Conservation (phyloP, 129 eudicot species). For the Centaurea solstitialis region DNA sequence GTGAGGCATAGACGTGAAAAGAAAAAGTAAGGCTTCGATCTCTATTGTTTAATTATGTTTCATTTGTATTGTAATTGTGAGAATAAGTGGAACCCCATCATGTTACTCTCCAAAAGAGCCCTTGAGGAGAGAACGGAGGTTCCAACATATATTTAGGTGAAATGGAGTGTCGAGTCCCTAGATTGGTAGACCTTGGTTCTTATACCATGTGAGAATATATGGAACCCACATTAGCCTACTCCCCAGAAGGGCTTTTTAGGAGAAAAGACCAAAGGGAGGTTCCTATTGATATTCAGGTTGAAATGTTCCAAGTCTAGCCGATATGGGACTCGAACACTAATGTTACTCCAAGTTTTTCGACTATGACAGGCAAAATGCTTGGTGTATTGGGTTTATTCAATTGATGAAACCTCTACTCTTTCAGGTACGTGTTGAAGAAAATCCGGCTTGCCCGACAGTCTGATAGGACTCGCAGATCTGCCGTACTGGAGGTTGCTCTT, state of each 20-base stretch:
- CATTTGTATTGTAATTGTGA: neutral
- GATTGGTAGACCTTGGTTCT: neutral
- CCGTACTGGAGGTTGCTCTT: conserved; percentile 70
- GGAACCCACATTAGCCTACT: neutral
- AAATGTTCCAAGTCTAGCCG: neutral
- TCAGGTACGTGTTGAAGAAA: conserved; percentile 87
- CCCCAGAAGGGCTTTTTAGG: neutral
- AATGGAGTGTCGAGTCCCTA: neutral
- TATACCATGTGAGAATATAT: neutral
- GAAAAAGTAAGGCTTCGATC: conserved; percentile 64
- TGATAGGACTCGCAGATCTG: conserved; percentile 87
- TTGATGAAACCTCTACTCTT: conserved; percentile 21
- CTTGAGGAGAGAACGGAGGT: neutral
- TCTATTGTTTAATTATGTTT: conserved; percentile 9
- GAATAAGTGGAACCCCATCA: neutral
- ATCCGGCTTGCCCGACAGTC: conserved; percentile 93
- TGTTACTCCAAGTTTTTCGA: conserved; percentile 6
- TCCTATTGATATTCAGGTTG: neutral
- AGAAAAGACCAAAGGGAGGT: neutral
- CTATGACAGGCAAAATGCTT: neutral
- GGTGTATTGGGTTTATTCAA: neutral
- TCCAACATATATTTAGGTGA: neutral
- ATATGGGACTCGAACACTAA: neutral
- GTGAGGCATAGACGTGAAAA: conserved; percentile 90
- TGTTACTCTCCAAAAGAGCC: neutral